A percentile compares a stretch with the other conserved stretches of the same genome.
These are phyloP conservation scores for Aspergillus aculeatinus DNA, from an alignment of 2,329 filamentous ascomycete species.

Conservation along the genomic window DNA sequence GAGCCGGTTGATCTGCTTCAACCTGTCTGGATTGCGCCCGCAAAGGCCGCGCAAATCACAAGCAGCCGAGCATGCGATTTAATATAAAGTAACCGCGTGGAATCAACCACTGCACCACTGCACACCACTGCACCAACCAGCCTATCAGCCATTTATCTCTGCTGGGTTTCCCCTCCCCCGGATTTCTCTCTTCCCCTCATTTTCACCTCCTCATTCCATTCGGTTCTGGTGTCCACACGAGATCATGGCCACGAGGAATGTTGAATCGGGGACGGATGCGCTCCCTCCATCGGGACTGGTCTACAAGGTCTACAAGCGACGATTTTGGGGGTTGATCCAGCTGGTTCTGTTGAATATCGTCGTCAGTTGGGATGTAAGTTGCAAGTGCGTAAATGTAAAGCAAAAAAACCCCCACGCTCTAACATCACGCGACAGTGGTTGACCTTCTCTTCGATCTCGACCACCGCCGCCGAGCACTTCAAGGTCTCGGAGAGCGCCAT, in stretches of 20 bases:
- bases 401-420: not conserved
- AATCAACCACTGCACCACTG: not conserved
- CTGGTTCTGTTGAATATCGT: conserved; percentile 87
- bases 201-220: not conserved
- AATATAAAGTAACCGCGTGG: conserved; percentile 7
- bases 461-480: conserved; percentile 73
- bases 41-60: not conserved
- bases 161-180: not conserved
- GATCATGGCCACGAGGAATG: conserved; percentile 8
- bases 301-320: conserved; percentile 71
- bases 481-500: conserved; percentile 69
- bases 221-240: too few species aligned
- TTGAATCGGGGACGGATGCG: conserved; percentile 1
- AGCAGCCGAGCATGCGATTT: not conserved
- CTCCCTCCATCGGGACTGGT: conserved; percentile 23
- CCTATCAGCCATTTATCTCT: not conserved
- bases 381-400: not conserved
- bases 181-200: conserved; percentile 1
- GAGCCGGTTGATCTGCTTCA: not conserved
- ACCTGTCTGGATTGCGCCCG: not conserved
- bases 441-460: conserved; percentile 81
- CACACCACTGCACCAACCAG: not conserved
- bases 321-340: conserved; percentile 85
- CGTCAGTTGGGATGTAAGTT: conserved; percentile 87
- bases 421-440: conserved; percentile 66